Base-by-base conservation (phyloP, 495 filamentous ascomycete species). In the Penicillium mononematosum region DNA sequence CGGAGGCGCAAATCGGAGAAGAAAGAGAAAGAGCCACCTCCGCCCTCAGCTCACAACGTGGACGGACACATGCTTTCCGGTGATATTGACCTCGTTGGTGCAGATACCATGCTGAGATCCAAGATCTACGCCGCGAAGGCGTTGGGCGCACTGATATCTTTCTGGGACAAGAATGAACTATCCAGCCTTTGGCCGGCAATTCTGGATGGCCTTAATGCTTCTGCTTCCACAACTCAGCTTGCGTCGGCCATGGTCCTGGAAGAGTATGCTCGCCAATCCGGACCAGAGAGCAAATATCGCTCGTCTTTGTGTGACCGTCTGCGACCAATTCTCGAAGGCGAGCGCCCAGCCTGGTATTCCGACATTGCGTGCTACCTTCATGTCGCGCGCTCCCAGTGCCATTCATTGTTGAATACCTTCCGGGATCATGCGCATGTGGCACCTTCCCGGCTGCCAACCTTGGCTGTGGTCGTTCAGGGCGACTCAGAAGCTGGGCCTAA, bases 1-100 rank as follows among this genome's bases (percentile, higher is more conserved):
- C 85, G 88, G 53, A 83, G 91, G 32, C 85, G 90, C 61, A 92
- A 91, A 66, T 88, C 87, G 0, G 89, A 91, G 34, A 93, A 90
- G 78, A 85, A 87, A 44, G 88, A 90, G 78, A 85, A 87, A 46
- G 88, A 92, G 59, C 84, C 89, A n/a, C 74, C 82, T 25, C 67
- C 83, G 1, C 73, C 75, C 25, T 85, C 87, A 14, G 80, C 86
- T 4, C 95, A 98, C 70, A 96, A 98, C 69, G 90, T 98, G 36
- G 94, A 98, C 67, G 94, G 91, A 17, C 91, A 95, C 64, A 97
- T 98, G 90, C 90, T 98, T 73, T 89, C 91, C 64, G 94, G 94
- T 43, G 94, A 98, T 66, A 86, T 97, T 51, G 94, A 98, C 62
- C 76, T 98, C 42, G 92, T 98, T 27, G 92, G 95, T 45, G 78